Evolutionary conservation across 2,329 filamentous ascomycete genomes (phyloP), one percentile per base, ranked within the genome.

Genomic region (Nannizzia gypsea): DNA sequence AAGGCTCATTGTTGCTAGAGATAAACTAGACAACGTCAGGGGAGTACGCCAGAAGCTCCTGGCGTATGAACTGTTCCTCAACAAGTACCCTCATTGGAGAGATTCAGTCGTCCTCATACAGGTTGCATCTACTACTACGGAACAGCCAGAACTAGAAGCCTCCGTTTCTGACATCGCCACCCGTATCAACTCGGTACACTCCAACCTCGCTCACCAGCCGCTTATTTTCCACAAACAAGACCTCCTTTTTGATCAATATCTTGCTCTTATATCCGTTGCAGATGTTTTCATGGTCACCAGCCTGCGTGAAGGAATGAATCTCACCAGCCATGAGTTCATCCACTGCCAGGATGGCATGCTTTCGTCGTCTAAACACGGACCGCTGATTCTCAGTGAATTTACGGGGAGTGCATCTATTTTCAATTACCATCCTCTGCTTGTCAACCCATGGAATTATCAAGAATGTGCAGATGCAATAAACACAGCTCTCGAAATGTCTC

Each of bases 401-500:
- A 96, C 92, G 1, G 93, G 92, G 24, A 95, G 90, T 62, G 86
- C 91, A 0, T 89, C 88, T 0, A 81, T 97, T 1, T 95, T 97
- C 68, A 83, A 84, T 15, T 83, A 87, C 52, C 83, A 89, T 61
- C 87, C 93, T 64, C 80, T 97, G 13, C 82, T 89, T 0, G 87
- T 97, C 67, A 97, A 97, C 70, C 92, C 92, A 0, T 97, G 92
- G 92, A 89, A 96, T 71, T 96, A 96, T 72, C 83, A 87, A 38
- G 84, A 90, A 70, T 95, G 89, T 67, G 89, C 90, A 57, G 85
- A 93, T 34, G 89, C 90, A 8, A 92, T 97, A 74, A 86, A 88
- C 71, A 79, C 81, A 58, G 90, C 91, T 0, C 77, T 97, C 17
- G 88, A 92, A 65, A 95, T 96, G 86, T 77, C 74, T 2, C 80